Percentiles rank a stretch among this genome's conserved stretches.
Conservation (phyloP, 495 filamentous ascomycete genomes). For the Immersiella caudata region DNA sequence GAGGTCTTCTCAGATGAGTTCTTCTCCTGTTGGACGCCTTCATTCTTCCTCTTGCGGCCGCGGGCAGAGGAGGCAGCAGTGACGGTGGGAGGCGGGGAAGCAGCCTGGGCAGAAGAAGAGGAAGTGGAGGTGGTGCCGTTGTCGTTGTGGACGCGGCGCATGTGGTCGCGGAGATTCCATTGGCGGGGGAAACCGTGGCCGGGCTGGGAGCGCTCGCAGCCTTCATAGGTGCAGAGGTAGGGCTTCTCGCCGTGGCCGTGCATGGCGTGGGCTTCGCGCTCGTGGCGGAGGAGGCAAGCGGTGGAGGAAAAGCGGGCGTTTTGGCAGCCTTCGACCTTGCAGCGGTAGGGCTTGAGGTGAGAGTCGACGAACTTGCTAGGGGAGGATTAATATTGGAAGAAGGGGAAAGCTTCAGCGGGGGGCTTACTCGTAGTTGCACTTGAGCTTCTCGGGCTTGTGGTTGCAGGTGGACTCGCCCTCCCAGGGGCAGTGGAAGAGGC, state of each 20-base stretch:
- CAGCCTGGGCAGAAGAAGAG: slow-evolving; percentile 28
- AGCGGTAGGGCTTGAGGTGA: slow-evolving; percentile 90
- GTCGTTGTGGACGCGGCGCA: slow-evolving; percentile 90
- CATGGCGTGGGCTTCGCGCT: slow-evolving; percentile 92
- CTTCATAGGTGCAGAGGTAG: slow-evolving; percentile 79
- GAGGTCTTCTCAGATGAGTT: slow-evolving; percentile 35
- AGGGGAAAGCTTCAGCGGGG: slow-evolving; percentile 19
- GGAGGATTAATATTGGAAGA: slow-evolving; percentile 37
- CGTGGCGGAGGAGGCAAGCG: slow-evolving; percentile 90
- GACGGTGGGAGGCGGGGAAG: slow-evolving; percentile 41
- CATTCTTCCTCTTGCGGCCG: slow-evolving; percentile 55
- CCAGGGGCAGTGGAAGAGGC: slow-evolving; percentile 89
- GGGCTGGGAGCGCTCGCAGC: slow-evolving; percentile 76
- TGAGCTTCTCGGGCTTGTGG: slow-evolving; percentile 86
- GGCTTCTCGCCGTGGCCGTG: slow-evolving; percentile 92
- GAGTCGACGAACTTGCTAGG: slow-evolving; percentile 92
- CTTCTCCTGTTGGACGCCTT: slow-evolving; percentile 39
- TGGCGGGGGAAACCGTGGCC: slow-evolving; percentile 88
- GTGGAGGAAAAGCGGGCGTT: slow-evolving; percentile 87
- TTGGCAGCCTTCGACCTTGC: slow-evolving; percentile 77
- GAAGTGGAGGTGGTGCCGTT: slow-evolving; percentile 40
- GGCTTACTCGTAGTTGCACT: slow-evolving; percentile 95
- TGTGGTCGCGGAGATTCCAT: slow-evolving; percentile 94
- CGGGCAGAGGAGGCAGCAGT: slow-evolving; percentile 36
- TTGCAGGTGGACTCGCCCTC: slow-evolving; percentile 74